phyloP scores from a whole-genome alignment of 495 filamentous ascomycete genomes.

The Lasiosphaeria ovina region DNA sequence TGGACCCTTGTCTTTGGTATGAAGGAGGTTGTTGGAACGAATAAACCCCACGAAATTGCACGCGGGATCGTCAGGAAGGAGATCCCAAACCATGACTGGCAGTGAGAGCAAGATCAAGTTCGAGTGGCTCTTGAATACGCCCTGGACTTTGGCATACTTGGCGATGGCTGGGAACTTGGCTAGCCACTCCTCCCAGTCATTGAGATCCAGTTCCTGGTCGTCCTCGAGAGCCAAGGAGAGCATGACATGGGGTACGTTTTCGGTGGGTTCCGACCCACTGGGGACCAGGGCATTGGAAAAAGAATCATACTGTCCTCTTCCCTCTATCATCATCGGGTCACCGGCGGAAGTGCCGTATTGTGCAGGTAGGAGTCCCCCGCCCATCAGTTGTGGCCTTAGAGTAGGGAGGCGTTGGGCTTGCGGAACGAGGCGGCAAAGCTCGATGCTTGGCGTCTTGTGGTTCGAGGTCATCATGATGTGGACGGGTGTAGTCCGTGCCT shows the following conservation, averaged over 20 bases:
- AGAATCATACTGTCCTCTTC: conserved; percentile 13
- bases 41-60: conserved; percentile 54
- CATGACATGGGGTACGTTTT: conserved; percentile 51
- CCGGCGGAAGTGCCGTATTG: neutral
- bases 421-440: conserved; percentile 38
- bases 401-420: conserved; percentile 18
- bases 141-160: conserved; percentile 51
- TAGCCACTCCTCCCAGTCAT: conserved; percentile 51
- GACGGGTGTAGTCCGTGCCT: conserved; percentile 49
- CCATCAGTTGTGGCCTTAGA: conserved; percentile 6
- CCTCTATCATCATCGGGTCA: neutral
- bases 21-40: conserved; percentile 45
- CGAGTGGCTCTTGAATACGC: conserved; percentile 53
- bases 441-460: conserved; percentile 51
- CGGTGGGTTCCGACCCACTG: conserved; percentile 34
- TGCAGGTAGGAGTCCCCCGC: conserved; percentile 20
- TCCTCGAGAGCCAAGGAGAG: conserved; percentile 53
- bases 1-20: neutral
- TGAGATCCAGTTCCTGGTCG: conserved; percentile 45
- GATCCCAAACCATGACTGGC: conserved; percentile 53
- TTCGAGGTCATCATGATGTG: conserved; percentile 55
- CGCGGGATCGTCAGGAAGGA: conserved; percentile 49
- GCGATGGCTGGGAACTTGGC: conserved; percentile 45
- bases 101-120: conserved; percentile 48
- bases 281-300: conserved; percentile 22